Base-by-base conservation (phyloP, 2,329 filamentous ascomycete genomes). In the Phoma sp. region DNA sequence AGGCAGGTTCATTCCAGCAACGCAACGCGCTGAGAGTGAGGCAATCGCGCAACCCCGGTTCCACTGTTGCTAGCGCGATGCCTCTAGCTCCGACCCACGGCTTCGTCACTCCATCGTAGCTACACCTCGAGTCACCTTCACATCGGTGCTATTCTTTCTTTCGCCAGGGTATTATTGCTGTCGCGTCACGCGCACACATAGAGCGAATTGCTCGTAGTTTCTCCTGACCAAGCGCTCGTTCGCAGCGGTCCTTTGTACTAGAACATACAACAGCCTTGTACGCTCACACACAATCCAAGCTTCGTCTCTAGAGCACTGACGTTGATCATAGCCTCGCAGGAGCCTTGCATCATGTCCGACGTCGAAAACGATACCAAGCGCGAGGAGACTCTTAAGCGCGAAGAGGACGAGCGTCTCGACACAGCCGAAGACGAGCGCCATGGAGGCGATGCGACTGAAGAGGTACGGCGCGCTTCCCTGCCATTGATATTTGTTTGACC, bases 381-480 rank as follows among this genome's bases (percentile, higher is more conserved):
- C 52, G 67, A 69, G 43, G 67, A 70, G 25, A 68, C 70, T 48
- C 66, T 67, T 58, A 69, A 66, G 43, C 62, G 65, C 42, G 69
- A 74, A 42, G 52, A 70, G 33, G 69, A 70, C 42, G 68, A 69
- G 59, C 70, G 67, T 46, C 62, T 67, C 35, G 71, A 74, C 35
- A 69, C 64, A 23, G 67, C 67, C n/a, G 68, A 72, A 51, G 68
- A 68, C 37, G 66, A 65, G 46, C 52, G 42, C 37, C 52, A 30
- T 24, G 64, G 65, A 25, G 68, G 71, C 43, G 67, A 68, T 43
- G 64, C 62, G 22, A 68, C 68, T 52, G 70, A 74, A 36, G 72
- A 75, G 68, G 70, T 74, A 71, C 60, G 66, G 47, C 43, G 32
- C 45, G n/a, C 32, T 18, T 45, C 45, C 14, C 18, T 10, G 18